These are phyloP conservation scores for Sporothrix brasiliensis DNA, from an alignment of 2,329 filamentous ascomycete species.

Conservation along the genomic window DNA sequence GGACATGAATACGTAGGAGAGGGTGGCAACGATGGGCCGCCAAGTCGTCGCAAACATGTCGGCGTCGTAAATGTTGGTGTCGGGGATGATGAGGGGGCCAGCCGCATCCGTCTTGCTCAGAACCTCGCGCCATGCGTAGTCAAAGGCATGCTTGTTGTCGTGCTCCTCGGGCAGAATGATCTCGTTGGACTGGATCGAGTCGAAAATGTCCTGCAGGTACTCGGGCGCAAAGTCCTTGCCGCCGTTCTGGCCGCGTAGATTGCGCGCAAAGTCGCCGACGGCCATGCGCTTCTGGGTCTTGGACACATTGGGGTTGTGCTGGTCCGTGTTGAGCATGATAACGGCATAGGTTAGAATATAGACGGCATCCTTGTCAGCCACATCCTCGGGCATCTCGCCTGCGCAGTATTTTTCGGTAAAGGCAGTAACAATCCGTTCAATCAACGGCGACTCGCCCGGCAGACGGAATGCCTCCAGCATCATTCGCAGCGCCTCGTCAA, in stretches of 20 bases:
- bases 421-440: constrained; percentile 85
- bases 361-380: constrained; percentile 83
- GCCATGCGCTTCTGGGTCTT: constrained; percentile 81
- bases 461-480: constrained; percentile 91
- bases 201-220: constrained; percentile 83
- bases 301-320: constrained; percentile 85
- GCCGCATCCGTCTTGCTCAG: constrained; percentile 80
- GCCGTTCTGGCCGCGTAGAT: constrained; percentile 86
- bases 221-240: constrained; percentile 81
- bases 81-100: constrained; percentile 73
- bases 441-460: constrained; percentile 88
- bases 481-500: constrained; percentile 85
- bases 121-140: constrained; percentile 96
- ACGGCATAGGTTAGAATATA: constrained; percentile 94
- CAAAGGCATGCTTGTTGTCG: constrained; percentile 93
- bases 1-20: constrained; percentile 99
- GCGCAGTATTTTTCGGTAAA: constrained; percentile 86
- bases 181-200: constrained; percentile 88
- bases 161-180: constrained; percentile 98
- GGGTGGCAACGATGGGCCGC: constrained; percentile 89
- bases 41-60: constrained; percentile 98
- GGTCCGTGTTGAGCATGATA: constrained; percentile 96
- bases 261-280: constrained; percentile 77
- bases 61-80: constrained; percentile 93
- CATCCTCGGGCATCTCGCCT: constrained; percentile 68